Base-by-base conservation (phyloP, 345 rosid species). In the Alliaria petiolata region DNA sequence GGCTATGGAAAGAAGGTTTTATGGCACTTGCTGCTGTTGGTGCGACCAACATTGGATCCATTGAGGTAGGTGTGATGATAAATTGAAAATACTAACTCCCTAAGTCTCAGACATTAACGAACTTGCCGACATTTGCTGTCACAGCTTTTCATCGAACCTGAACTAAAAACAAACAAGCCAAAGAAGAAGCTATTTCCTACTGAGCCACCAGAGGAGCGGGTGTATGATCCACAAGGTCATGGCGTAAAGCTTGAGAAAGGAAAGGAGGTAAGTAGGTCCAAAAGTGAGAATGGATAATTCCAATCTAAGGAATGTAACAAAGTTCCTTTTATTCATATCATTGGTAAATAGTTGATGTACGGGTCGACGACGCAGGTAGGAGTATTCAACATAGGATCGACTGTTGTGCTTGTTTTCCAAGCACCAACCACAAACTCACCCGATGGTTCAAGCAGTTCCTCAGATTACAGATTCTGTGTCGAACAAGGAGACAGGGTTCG, bases 11-110 rank as follows among this genome's bases (percentile, higher is more conserved):
- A 80, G 84, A 85, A 81, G 97, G 97, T 22, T 89, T 79, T 75
- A 82, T 95, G 95, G 95, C 96, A 38, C 83, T 95, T 63, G 97
- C 92, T 47, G 99, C 97, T 30, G 75, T 95, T 64, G 99, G 99
- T 62, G 96, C 97, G 12, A 95, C 97, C 53, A 95, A 85, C 81
- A 85, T 91, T 76, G 99, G 99, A 33, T 95, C 99, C 4, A 91
- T 95, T 70, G 86, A 95, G 93, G 99, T 93, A 62, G 33, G 44
- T 74, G 39, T 47, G 30, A 47, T 17, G 42, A 11, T 44, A 34
- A 10, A 43, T 16, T 14, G 17, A 8, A 60, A 42, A 11, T 22
- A 16, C 2, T 16, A 62, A n/a, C 8, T 60, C 49, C 5, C 7
- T 9, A 30, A 10, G 7, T 44, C 19, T 3, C 9, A 54, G 28